Conservation (phyloP, 768 basidiomycete genomes). For the Boletales sp. region DNA sequence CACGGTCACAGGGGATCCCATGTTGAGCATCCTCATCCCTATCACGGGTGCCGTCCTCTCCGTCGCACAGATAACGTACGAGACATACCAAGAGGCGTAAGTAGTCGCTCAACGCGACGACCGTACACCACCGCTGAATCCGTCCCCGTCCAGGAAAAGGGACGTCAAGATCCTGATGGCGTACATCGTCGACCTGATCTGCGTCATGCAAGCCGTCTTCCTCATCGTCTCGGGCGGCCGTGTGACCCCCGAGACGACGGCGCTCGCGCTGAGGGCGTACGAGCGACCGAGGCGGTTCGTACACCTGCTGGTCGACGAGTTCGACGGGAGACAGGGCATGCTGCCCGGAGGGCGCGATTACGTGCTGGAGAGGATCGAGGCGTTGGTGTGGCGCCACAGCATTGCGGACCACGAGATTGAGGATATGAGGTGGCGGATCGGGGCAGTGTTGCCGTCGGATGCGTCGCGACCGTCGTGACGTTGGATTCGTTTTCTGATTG, state of each 20-base stretch:
- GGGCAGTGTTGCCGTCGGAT: background rate
- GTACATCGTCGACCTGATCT: slow-evolving; percentile 13
- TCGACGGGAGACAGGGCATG: slow-evolving; percentile 2
- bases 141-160: background rate
- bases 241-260: background rate
- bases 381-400: slow-evolving; percentile 11
- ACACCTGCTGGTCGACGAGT: background rate
- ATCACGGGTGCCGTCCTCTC: background rate
- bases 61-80: background rate
- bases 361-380: slow-evolving; percentile 12
- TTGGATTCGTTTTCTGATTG: no score
- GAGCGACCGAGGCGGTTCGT: background rate
- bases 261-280: background rate
- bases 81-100: slow-evolving; percentile 5
- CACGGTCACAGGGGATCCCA: background rate
- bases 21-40: background rate
- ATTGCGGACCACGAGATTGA: slow-evolving; percentile 5
- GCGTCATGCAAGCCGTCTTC: slow-evolving; percentile 13
- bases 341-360: slow-evolving; percentile 4
- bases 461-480: background rate
- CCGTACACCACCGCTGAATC: background rate
- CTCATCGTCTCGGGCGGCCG: background rate
- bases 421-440: background rate
- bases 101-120: background rate
- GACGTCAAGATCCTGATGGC: slow-evolving; percentile 12